phyloP scores from a whole-genome alignment of 192 early-diverging fungal genomes.

The Coemansia aciculifera region DNA sequence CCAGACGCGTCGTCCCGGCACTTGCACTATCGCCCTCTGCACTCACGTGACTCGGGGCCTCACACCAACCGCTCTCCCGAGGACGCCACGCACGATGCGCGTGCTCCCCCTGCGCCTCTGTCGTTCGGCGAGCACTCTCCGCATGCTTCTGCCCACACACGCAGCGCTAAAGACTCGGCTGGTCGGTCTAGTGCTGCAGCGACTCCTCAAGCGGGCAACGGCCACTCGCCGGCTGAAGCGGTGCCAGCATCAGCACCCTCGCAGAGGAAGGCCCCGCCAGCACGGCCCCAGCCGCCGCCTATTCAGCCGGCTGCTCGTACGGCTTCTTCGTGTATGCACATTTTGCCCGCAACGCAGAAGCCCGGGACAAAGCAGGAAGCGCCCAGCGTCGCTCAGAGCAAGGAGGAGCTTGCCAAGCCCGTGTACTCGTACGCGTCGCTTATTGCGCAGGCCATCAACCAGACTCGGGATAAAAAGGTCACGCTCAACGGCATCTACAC shows the following conservation, averaged over 20 bases:
- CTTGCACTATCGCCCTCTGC: conserved; percentile 13
- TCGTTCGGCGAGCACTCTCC: conserved; percentile 21
- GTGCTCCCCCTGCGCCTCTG: conserved; percentile 35
- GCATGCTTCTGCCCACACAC: background rate
- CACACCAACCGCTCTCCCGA: background rate
- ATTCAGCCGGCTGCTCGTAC: background rate
- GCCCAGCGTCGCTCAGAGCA: background rate
- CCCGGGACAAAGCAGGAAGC: background rate
- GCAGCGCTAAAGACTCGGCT: background rate
- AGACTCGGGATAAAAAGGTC: conserved; percentile 64
- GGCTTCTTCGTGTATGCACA: conserved; percentile 5
- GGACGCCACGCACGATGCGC: conserved; percentile 1
- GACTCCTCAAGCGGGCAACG: conserved; percentile 5
- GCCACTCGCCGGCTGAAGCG: conserved; percentile 4
- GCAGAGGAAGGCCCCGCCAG: background rate
- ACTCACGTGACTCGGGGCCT: conserved; percentile 7
- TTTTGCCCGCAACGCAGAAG: conserved; percentile 1
- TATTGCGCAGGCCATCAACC: conserved; percentile 90
- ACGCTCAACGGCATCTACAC: conserved; percentile 90
- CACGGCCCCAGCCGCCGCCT: background rate
- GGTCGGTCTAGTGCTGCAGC: background rate
- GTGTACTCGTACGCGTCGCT: conserved; percentile 85
- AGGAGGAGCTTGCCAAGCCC: conserved; percentile 60
- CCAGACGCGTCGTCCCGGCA: conserved; percentile 14
- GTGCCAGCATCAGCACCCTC: background rate